Evolutionary conservation across 306 rosid species (phyloP).

Genomic region (Biancaea sappan): DNA sequence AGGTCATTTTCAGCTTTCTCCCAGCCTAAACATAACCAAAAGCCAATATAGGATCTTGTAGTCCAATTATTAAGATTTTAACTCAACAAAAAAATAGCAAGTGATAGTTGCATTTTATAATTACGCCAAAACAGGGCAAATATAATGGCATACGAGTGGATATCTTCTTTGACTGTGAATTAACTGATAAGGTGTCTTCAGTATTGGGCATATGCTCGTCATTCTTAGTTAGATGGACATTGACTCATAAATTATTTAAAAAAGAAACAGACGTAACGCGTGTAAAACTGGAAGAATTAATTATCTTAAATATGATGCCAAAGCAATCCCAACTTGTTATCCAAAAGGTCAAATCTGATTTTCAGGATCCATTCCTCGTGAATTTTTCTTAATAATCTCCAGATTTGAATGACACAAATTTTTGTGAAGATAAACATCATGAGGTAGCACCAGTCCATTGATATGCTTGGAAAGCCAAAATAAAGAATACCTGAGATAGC

Average conservation of each 20-base stretch:
- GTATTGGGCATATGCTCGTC: not conserved
- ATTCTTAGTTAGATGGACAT: not conserved
- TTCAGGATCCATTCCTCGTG: constrained; percentile 13
- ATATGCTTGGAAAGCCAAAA: constrained; percentile 28
- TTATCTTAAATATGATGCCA: not conserved
- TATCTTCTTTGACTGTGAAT: not conserved
- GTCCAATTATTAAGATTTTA: not conserved
- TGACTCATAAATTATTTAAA: not conserved
- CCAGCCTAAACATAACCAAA: constrained; percentile 61
- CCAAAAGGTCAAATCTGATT: not conserved
- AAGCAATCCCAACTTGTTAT: not conserved
- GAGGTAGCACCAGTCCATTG: too few species aligned
- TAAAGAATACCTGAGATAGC: constrained; percentile 67
- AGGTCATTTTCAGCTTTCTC: constrained; percentile 82
- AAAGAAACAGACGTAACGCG: not conserved
- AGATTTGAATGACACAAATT: constrained; percentile 8
- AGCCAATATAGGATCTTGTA: not conserved
- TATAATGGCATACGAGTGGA: not conserved
- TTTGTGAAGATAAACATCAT: not conserved
- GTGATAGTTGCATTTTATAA: not conserved
- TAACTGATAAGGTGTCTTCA: not conserved
- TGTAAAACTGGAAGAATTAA: not conserved
- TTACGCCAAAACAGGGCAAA: constrained; percentile 12
- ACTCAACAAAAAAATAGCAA: not conserved
- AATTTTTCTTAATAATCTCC: constrained; percentile 23